Evolutionary conservation across 371 early-diverging fungal species (phyloP).

Genomic region (Syncephalastrum racemosum): DNA sequence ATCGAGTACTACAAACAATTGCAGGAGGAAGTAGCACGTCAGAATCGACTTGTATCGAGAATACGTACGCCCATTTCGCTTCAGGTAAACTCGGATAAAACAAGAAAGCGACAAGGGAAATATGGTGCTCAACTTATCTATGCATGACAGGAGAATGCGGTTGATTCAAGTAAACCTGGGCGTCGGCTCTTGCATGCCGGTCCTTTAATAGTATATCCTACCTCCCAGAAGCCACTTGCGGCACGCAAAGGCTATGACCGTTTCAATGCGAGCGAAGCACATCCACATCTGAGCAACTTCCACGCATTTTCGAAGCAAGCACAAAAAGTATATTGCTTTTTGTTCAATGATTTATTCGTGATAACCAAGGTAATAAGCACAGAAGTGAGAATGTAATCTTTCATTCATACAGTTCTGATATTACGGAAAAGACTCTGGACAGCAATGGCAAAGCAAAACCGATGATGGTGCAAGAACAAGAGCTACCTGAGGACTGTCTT

Average conservation of each 20-base stretch:
- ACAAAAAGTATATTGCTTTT: conserved; percentile 34
- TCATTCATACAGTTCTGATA: not conserved
- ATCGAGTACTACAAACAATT: conserved; percentile 28
- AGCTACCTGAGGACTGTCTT: no score
- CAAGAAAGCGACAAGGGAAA: not conserved
- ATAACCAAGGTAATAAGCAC: conserved; percentile 31
- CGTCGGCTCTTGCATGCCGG: conserved; percentile 37
- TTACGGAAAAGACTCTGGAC: not conserved
- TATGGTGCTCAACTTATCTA: not conserved
- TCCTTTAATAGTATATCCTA: conserved; percentile 23
- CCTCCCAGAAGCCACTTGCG: conserved; percentile 6
- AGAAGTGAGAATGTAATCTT: not conserved
- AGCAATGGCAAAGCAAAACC: not conserved
- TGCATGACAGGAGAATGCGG: not conserved
- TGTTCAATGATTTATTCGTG: conserved; percentile 41
- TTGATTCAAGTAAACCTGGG: conserved; percentile 23
- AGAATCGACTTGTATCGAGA: conserved; percentile 9
- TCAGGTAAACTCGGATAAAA: conserved; percentile 6
- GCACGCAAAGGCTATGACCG: not conserved
- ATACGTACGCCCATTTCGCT: conserved; percentile 29
- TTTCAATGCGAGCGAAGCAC: not conserved
- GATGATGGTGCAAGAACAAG: no score
- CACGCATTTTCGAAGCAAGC: conserved; percentile 9
- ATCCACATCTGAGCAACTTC: not conserved
- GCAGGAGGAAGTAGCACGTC: not conserved